Evolutionary conservation across 2,329 filamentous ascomycete species (phyloP), one percentile per base, ranked within the genome.

Genomic region (Ploettnerulaceae sp.): DNA sequence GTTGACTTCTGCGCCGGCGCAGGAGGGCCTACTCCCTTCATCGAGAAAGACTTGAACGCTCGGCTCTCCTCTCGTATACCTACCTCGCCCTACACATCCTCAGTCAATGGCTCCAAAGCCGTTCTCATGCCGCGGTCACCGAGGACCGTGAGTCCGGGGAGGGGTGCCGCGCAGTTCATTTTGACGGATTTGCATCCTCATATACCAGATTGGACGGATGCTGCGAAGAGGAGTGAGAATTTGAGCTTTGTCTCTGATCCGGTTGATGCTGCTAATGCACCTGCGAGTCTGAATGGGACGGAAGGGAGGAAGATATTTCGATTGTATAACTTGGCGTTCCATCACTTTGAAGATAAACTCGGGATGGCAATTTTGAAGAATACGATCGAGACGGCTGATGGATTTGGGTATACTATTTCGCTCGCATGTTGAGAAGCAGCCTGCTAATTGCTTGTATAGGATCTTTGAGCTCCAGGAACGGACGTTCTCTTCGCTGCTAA

Each of bases 381-480:
- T 61, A 83, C 82, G 0, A 64, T 87, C 28, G 71, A 77, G 56
- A 85, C 77, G 0, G 75, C 77, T 42, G 75, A 84, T 51, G 84
- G 77, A 0, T 82, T 88, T 56, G 82, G 75, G 69, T 71, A 53
- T 56, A 64, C 55, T 22, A 9, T 35, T 21, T 14, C 20, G 25
- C 24, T 22, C 36, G n/a, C 3, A 21, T 9, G 9, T 28, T 35
- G 6, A 15, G 25, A 18, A 40, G 21, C 9, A 32, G n/a, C n/a
- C n/a, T n/a, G n/a, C 41, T 49, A 31, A 54, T 31, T 28, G 14
- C 2, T 12, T 15, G 2, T 34, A 1, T 15, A 72, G 71, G 7
- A 85, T 89, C 49, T 81, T 89, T 52, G 84, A 89, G 66, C 72
- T 89, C n/a, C 84, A 88, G 63, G 80, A 83, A 55, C 77, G 84